phyloP scores from a whole-genome alignment of 306 rosid species.

The Cicer bijugum region DNA sequence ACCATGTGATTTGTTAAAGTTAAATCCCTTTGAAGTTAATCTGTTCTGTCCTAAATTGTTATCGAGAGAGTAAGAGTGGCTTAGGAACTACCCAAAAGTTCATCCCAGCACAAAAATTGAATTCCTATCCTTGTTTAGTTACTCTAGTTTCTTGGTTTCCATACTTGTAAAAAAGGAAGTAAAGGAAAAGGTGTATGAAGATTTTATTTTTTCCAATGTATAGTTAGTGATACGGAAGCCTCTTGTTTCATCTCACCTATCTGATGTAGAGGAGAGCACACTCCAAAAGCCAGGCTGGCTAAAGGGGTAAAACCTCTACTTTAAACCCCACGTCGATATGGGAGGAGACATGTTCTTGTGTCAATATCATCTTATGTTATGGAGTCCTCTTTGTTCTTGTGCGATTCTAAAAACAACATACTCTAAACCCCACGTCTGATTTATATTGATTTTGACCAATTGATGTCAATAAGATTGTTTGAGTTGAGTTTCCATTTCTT shows the following conservation, averaged over 20 bases:
- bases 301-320: not conserved
- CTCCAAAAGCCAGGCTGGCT: slow-evolving; percentile 19
- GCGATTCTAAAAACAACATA: not conserved
- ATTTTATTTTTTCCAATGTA: not conserved
- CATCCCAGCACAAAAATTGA: not conserved
- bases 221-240: not conserved
- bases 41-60: slow-evolving; percentile 10
- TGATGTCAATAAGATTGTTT: slow-evolving; percentile 21
- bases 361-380: slow-evolving; percentile 1
- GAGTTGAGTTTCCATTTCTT: slow-evolving; percentile 1
- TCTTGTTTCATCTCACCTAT: slow-evolving; percentile 20
- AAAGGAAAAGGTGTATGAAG: not conserved
- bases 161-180: not conserved
- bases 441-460: slow-evolving; percentile 26
- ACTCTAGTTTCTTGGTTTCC: not conserved
- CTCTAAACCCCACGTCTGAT: not conserved
- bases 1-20: slow-evolving; percentile 2
- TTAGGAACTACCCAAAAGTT: slow-evolving; percentile 12
- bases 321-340: not conserved
- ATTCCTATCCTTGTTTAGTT: slow-evolving; percentile 18
- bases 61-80: slow-evolving; percentile 3
- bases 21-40: slow-evolving; percentile 16
- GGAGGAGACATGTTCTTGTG: slow-evolving; percentile 10
- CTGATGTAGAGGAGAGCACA: not conserved
- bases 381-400: not conserved